Evolutionary conservation across 805 yeast species (phyloP).

Genomic region (Candida sonorensis): DNA sequence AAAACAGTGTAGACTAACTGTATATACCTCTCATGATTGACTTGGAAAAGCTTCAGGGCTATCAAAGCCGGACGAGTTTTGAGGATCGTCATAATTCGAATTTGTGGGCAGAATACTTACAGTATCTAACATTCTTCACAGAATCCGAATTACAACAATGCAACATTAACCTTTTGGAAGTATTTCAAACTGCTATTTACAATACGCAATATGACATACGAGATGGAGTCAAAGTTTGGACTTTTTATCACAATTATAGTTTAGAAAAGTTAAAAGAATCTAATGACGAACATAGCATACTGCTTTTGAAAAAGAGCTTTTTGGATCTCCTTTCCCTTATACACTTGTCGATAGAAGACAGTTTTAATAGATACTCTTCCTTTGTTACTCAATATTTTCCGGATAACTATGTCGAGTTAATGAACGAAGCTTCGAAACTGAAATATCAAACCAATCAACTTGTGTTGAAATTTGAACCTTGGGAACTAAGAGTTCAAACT

Average conservation of each 20-base stretch:
- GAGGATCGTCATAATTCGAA: too few relatives aligned
- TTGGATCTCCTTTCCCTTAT: neutral
- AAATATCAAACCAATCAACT: conserved; percentile 25
- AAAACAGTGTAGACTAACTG: too few relatives aligned
- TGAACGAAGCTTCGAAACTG: conserved; percentile 6
- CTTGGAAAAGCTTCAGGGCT: too few relatives aligned
- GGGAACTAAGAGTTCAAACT: conserved; percentile 23
- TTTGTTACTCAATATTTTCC: conserved; percentile 30
- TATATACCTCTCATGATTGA: too few relatives aligned
- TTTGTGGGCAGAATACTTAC: conserved; percentile 7
- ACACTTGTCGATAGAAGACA: neutral
- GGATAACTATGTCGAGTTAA: conserved; percentile 24
- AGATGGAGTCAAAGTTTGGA: neutral
- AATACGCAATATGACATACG: conserved; percentile 5
- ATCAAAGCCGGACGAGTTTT: too few relatives aligned
- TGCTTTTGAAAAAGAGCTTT: too few relatives aligned
- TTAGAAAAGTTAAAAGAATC: too few relatives aligned
- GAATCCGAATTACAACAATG: neutral
- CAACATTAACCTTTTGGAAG: neutral
- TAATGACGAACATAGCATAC: too few relatives aligned
- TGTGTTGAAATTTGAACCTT: conserved; percentile 26
- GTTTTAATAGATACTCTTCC: conserved; percentile 24
- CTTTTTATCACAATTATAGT: neutral
- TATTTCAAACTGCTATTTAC: conserved; percentile 5
- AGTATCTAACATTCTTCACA: neutral